Evolutionary conservation across 257 asterid species (phyloP).

Genomic region (Solanum tarapatanum): DNA sequence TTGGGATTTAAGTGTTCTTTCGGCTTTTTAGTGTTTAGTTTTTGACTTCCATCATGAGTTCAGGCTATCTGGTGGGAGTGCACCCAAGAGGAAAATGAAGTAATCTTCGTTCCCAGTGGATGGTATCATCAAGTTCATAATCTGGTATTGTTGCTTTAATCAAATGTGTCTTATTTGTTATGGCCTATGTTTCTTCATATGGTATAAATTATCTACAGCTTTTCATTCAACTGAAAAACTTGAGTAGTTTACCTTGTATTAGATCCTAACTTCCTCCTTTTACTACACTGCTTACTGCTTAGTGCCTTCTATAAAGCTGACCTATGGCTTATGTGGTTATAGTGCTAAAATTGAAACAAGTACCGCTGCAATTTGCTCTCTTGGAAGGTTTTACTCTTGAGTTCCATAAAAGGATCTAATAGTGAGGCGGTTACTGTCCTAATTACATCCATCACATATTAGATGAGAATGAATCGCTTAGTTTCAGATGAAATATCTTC

Average conservation of each 20-base stretch:
- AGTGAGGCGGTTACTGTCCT: neutral
- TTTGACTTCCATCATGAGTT: neutral
- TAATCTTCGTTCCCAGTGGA: slow-evolving; percentile 94
- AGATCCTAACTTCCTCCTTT: neutral
- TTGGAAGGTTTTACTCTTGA: neutral
- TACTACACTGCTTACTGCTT: neutral
- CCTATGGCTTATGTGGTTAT: neutral
- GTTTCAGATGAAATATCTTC: neutral
- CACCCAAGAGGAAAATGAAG: slow-evolving; percentile 65
- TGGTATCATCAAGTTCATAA: slow-evolving; percentile 99
- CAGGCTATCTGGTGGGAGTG: slow-evolving; percentile 91
- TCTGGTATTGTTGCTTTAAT: slow-evolving; percentile 38
- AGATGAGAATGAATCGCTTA: neutral
- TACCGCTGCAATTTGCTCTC: neutral
- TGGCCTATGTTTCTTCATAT: neutral
- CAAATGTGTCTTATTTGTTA: neutral
- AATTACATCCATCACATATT: neutral
- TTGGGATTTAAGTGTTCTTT: neutral
- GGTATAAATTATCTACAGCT: neutral
- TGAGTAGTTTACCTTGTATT: neutral
- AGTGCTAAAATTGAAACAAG: neutral
- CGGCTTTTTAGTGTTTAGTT: neutral
- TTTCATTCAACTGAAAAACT: neutral
- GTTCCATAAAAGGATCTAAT: neutral
- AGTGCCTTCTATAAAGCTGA: neutral